Percentiles rank a stretch among this genome's conserved stretches.
phyloP scores from a whole-genome alignment of 2,329 filamentous ascomycete species.

The Colletotrichum phormii region DNA sequence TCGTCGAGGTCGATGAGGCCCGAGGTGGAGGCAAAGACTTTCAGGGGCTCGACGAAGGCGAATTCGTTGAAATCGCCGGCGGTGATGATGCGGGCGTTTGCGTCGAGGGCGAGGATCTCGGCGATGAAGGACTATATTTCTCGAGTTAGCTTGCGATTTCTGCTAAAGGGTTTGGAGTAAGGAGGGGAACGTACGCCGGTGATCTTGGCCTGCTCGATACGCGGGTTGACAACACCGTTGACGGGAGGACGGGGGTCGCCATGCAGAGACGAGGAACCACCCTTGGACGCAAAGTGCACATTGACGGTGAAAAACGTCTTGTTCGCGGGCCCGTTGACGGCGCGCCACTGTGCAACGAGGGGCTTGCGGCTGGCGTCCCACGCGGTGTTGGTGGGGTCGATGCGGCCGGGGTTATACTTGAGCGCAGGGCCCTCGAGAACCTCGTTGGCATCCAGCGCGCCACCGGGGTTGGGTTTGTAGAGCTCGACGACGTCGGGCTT shows the following conservation, averaged over 20 bases:
- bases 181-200: constrained; percentile 60
- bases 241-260: constrained; percentile 75
- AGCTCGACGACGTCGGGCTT: constrained; percentile 69
- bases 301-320: constrained; percentile 77
- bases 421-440: constrained; percentile 70
- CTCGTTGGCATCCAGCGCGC: constrained; percentile 63
- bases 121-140: constrained; percentile 61
- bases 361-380: constrained; percentile 75
- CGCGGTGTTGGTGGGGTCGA: constrained; percentile 70
- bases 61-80: constrained; percentile 83
- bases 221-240: constrained; percentile 71
- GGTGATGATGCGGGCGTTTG: constrained; percentile 67
- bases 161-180: background rate
- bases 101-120: constrained; percentile 67
- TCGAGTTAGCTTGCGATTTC: constrained; percentile 24
- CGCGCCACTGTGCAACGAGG: constrained; percentile 73
- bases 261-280: constrained; percentile 72
- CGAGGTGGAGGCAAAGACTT: constrained; percentile 63
- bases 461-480: constrained; percentile 68
- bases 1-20: constrained; percentile 73
- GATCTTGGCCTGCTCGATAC: constrained; percentile 66
- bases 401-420: constrained; percentile 75
- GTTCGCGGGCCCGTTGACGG: constrained; percentile 60
- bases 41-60: constrained; percentile 69
- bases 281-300: constrained; percentile 76